Percentiles rank a stretch among this genome's conserved stretches.
Conservation (phyloP, 371 early-diverging fungal genomes). For the Syncephalastrum racemosum region DNA sequence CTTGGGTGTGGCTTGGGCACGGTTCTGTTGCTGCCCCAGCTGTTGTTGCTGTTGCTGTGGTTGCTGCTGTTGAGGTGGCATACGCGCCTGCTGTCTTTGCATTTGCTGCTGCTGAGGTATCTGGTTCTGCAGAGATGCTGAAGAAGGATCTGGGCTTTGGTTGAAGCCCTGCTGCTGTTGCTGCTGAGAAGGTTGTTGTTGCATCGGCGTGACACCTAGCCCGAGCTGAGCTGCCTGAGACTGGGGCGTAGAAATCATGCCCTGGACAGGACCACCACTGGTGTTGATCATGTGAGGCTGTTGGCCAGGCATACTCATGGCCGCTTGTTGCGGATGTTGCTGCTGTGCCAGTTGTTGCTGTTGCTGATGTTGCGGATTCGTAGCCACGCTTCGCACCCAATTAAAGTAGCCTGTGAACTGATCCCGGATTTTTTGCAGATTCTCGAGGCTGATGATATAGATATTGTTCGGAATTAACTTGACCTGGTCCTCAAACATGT, state of each 20-base stretch:
- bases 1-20: slow-evolving; percentile 1
- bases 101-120: slow-evolving; percentile 16
- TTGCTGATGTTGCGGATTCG: slow-evolving; percentile 15
- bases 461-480: slow-evolving; percentile 42
- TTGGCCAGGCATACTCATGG: not conserved
- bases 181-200: too few relatives aligned
- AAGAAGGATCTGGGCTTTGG: too few relatives aligned
- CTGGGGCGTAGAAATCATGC: too few relatives aligned
- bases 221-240: too few relatives aligned
- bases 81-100: slow-evolving; percentile 13
- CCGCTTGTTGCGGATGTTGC: slow-evolving; percentile 13
- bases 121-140: too few relatives aligned
- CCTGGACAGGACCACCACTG: not conserved
- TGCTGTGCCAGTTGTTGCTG: slow-evolving; percentile 23
- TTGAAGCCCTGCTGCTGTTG: too few relatives aligned
- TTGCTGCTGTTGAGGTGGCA: slow-evolving; percentile 19
- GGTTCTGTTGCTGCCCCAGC: slow-evolving; percentile 8
- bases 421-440: slow-evolving; percentile 46
- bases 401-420: slow-evolving; percentile 52
- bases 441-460: slow-evolving; percentile 46
- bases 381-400: slow-evolving; percentile 38
- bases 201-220: too few relatives aligned
- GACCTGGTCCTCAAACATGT: slow-evolving; percentile 62
- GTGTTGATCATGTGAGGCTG: slow-evolving; percentile 5
- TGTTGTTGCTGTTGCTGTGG: slow-evolving; percentile 22